Conservation (phyloP, 2,329 filamentous ascomycete genomes). For the Paecilomyces formosus region DNA sequence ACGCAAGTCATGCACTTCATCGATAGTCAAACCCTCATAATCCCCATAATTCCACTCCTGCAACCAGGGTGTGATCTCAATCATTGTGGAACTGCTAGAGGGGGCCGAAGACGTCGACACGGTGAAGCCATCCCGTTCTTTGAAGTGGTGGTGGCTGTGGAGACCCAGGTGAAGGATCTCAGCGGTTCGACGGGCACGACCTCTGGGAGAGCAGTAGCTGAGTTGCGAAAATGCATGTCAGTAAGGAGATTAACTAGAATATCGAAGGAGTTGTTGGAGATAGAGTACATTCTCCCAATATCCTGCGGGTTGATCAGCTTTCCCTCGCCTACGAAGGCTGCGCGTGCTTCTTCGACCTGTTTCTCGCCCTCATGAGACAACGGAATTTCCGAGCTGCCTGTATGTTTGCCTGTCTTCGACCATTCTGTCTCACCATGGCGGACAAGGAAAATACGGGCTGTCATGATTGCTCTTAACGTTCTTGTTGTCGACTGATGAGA, state of each 20-base stretch:
- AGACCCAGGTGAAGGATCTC: conserved; percentile 8
- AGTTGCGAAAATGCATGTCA: neutral
- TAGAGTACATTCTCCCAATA: conserved; percentile 5
- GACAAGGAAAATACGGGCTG: conserved; percentile 8
- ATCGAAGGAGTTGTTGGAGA: neutral
- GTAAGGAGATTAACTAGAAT: neutral
- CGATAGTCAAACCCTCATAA: conserved; percentile 67
- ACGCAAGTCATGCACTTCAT: conserved; percentile 49
- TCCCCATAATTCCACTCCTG: conserved; percentile 76
- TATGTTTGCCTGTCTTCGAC: conserved; percentile 8
- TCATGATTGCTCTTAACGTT: neutral
- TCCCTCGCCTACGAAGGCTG: conserved; percentile 1
- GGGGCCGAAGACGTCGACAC: neutral
- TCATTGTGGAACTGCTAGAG: neutral
- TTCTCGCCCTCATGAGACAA: conserved; percentile 5
- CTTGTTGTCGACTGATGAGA: neutral
- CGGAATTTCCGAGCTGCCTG: conserved; percentile 5
- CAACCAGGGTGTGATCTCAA: conserved; percentile 51
- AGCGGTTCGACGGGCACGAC: conserved; percentile 6
- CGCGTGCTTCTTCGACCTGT: neutral
- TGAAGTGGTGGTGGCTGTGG: conserved; percentile 6
- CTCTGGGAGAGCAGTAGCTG: conserved; percentile 8
- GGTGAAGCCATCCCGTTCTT: neutral
- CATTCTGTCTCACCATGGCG: conserved; percentile 11
- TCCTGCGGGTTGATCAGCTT: conserved; percentile 6